These are phyloP conservation scores for Globisporangium apiculatum DNA, from an alignment of 352 stramenopile genomes.

Conservation along the genomic window DNA sequence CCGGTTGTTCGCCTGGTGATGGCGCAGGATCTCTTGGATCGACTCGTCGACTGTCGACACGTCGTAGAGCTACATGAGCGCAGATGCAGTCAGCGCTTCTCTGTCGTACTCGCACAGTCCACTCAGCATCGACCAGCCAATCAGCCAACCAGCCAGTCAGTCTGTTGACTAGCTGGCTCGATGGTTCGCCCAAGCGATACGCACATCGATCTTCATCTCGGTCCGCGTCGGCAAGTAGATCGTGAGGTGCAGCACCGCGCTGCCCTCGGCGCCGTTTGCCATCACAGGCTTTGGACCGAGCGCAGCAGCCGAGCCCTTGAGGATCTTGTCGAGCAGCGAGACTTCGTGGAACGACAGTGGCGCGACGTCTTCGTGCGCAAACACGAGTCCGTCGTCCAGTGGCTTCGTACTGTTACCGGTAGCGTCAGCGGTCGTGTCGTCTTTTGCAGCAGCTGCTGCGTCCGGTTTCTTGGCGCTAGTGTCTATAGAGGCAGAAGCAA, in stretches of 20 bases:
- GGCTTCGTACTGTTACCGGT: constrained; percentile 13
- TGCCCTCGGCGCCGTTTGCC: constrained; percentile 44
- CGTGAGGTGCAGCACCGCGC: constrained; percentile 69
- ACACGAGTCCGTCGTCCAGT: constrained; percentile 43
- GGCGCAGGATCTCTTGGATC: constrained; percentile 76
- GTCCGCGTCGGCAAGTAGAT: constrained; percentile 81
- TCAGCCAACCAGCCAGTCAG: not conserved
- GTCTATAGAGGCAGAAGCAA: not conserved
- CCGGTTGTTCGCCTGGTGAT: constrained; percentile 52
- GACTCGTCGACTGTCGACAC: constrained; percentile 83
- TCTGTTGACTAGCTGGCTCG: not conserved
- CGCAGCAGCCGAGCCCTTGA: constrained; percentile 46
- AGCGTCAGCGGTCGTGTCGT: constrained; percentile 6
- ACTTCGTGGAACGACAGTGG: constrained; percentile 61
- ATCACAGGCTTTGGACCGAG: constrained; percentile 49
- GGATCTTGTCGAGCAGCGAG: constrained; percentile 69
- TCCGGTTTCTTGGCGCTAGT: constrained; percentile 1
- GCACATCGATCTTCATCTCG: constrained; percentile 86
- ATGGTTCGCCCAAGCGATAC: not conserved
- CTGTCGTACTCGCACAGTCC: no score
- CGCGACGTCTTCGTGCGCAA: constrained; percentile 58
- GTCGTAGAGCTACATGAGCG: constrained; percentile 61
- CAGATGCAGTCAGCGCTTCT: no score
- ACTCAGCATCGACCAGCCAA: not conserved
- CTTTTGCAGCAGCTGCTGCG: constrained; percentile 1